phyloP scores from a whole-genome alignment of 495 filamentous ascomycete species.

The Hypoxylon lienhwacheense region DNA sequence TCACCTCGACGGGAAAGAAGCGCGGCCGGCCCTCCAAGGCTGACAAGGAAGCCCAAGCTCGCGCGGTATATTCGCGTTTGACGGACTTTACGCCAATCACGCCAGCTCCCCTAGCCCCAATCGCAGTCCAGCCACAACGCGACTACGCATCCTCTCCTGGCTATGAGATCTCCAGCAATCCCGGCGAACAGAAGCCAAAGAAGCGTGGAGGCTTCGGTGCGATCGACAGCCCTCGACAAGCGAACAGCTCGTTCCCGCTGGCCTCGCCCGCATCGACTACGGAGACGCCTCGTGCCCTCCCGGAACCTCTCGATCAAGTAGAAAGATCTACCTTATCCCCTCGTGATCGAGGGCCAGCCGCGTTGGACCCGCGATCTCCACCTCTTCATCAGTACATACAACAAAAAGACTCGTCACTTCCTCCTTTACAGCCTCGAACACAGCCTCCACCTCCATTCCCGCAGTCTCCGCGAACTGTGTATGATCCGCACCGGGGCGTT shows the following conservation, averaged over 20 bases:
- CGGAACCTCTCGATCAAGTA: conserved; percentile 37
- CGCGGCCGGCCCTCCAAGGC: conserved; percentile 43
- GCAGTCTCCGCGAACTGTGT: conserved; percentile 30
- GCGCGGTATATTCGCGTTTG: conserved; percentile 38
- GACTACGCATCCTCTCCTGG: conserved; percentile 38
- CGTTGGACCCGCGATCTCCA: conserved; percentile 35
- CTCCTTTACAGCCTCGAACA: conserved; percentile 35
- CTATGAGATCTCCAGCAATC: conserved; percentile 36
- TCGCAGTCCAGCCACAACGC: conserved; percentile 29
- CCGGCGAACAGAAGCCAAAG: conserved; percentile 29
- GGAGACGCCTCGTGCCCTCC: conserved; percentile 36
- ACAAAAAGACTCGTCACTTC: conserved; percentile 29
- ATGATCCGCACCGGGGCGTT: conserved; percentile 31
- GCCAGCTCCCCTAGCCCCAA: conserved; percentile 42
- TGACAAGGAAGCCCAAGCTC: conserved; percentile 41
- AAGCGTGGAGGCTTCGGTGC: conserved; percentile 30
- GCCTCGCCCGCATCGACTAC: conserved; percentile 35
- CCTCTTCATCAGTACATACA: conserved; percentile 31
- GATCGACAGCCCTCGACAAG: conserved; percentile 37
- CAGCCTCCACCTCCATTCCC: conserved; percentile 33
- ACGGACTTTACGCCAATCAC: conserved; percentile 43
- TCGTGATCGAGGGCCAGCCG: conserved; percentile 27
- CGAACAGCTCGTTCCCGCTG: conserved; percentile 25
- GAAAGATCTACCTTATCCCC: conserved; percentile 37
- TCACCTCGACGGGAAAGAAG: conserved; percentile 38